These are phyloP conservation scores for Aspergillus cavernicola DNA, from an alignment of 495 filamentous ascomycete species.

Conservation along the genomic window DNA sequence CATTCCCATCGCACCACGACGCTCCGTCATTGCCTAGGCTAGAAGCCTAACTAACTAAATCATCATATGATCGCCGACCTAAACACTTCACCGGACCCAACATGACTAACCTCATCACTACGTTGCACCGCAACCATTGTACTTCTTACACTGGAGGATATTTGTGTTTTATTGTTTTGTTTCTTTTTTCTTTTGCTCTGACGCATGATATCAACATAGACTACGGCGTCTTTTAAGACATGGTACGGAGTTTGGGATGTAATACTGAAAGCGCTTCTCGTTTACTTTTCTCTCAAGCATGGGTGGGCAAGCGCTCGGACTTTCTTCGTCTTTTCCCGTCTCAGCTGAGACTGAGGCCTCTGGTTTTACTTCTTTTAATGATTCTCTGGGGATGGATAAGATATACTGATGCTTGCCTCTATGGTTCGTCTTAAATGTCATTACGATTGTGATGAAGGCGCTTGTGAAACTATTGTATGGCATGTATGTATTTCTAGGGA, in stretches of 20 bases:
- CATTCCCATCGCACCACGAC: conserved; percentile 42
- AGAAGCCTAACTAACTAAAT: not conserved
- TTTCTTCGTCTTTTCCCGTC: conserved; percentile 8
- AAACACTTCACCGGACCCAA: not conserved
- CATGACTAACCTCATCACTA: conserved; percentile 9
- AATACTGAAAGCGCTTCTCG: conserved; percentile 13
- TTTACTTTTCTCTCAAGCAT: conserved; percentile 19
- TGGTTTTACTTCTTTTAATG: no score
- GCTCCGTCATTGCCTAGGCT: conserved; percentile 36
- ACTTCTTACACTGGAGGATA: conserved; percentile 10
- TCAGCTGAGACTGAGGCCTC: not conserved
- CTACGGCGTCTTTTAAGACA: conserved; percentile 35
- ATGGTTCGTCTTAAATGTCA: no score
- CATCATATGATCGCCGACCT: not conserved
- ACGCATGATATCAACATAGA: conserved; percentile 33
- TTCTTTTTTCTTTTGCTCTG: conserved; percentile 15
- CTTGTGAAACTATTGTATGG: conserved; percentile 12
- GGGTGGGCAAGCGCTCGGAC: conserved; percentile 16
- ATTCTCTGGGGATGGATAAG: no score
- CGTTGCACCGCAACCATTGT: not conserved
- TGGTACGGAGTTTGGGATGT: conserved; percentile 29
- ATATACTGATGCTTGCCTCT: not conserved
- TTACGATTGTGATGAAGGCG: conserved; percentile 21
- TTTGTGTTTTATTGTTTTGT: conserved; percentile 14
- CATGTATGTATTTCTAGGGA: conserved; percentile 18